phyloP scores from a whole-genome alignment of 257 asterid genomes.

The Solanum rostratum region DNA sequence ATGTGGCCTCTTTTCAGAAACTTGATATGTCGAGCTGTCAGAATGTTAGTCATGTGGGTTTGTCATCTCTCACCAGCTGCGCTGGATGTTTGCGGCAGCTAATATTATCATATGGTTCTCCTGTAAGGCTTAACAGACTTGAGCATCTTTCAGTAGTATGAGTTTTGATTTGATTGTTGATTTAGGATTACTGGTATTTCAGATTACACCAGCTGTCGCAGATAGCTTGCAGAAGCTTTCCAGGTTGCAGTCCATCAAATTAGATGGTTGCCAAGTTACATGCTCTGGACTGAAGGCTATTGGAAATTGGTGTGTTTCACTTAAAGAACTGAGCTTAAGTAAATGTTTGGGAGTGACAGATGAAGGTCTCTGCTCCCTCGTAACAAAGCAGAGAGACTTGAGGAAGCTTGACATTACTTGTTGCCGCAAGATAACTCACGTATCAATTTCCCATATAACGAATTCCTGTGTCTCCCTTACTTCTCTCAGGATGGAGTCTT shows the following conservation, averaged over 20 bases:
- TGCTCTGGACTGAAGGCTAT: slow-evolving; percentile 73
- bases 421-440: slow-evolving; percentile 63
- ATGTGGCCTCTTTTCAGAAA: slow-evolving; percentile 37
- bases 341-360: slow-evolving; percentile 82
- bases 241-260: slow-evolving; percentile 50
- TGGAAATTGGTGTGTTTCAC: slow-evolving; percentile 57
- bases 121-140: slow-evolving; percentile 29
- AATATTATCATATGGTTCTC: slow-evolving; percentile 60
- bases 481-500: slow-evolving; percentile 86
- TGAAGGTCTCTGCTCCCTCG: slow-evolving; percentile 69
- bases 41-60: slow-evolving; percentile 62
- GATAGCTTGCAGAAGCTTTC: slow-evolving; percentile 69
- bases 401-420: slow-evolving; percentile 77
- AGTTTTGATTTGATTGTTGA: neutral
- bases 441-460: slow-evolving; percentile 54
- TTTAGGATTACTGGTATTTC: slow-evolving; percentile 5
- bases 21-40: slow-evolving; percentile 90
- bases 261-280: slow-evolving; percentile 80
- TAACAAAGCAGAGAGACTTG: slow-evolving; percentile 52
- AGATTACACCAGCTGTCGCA: slow-evolving; percentile 76
- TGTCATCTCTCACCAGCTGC: slow-evolving; percentile 61
- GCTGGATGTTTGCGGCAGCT: slow-evolving; percentile 55
- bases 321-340: slow-evolving; percentile 65
- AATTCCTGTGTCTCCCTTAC: slow-evolving; percentile 56
- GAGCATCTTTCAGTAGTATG: neutral